phyloP scores from a whole-genome alignment of 495 filamentous ascomycete species.

The Cenococcum geophilum region DNA sequence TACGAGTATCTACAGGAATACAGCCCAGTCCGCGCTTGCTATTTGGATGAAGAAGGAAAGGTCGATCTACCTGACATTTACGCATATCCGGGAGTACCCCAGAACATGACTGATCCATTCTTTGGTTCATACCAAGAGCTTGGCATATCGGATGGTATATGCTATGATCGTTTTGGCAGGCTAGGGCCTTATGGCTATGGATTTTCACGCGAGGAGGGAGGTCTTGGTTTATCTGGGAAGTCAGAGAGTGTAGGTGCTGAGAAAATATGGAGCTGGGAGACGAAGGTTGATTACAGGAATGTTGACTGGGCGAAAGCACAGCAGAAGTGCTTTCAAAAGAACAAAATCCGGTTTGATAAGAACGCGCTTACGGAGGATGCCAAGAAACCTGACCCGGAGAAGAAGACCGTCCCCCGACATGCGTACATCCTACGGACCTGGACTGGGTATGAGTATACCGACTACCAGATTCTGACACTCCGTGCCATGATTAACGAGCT shows the following conservation, averaged over 20 bases:
- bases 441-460: constrained; percentile 38
- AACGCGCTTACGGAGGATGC: constrained; percentile 13
- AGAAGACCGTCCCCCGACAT: constrained; percentile 36
- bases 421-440: constrained; percentile 41
- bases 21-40: constrained; percentile 36
- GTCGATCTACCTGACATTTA: constrained; percentile 37
- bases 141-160: constrained; percentile 36
- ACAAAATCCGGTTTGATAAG: constrained; percentile 37
- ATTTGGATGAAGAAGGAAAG: constrained; percentile 34
- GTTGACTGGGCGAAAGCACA: constrained; percentile 39
- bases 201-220: constrained; percentile 35
- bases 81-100: constrained; percentile 41
- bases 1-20: constrained; percentile 32
- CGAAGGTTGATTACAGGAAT: constrained; percentile 36
- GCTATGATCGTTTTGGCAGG: constrained; percentile 41
- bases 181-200: constrained; percentile 42
- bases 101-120: constrained; percentile 36
- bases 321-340: constrained; percentile 39
- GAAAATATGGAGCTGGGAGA: constrained; percentile 32
- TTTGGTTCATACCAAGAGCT: constrained; percentile 40
- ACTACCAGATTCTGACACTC: constrained; percentile 41
- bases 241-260: constrained; percentile 36
- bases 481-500: constrained; percentile 54
- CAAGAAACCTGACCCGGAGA: constrained; percentile 17
- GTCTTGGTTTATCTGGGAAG: constrained; percentile 33